Base-by-base conservation (phyloP, 2,329 filamentous ascomycete species). In the Trichoderma citrinoviride region DNA sequence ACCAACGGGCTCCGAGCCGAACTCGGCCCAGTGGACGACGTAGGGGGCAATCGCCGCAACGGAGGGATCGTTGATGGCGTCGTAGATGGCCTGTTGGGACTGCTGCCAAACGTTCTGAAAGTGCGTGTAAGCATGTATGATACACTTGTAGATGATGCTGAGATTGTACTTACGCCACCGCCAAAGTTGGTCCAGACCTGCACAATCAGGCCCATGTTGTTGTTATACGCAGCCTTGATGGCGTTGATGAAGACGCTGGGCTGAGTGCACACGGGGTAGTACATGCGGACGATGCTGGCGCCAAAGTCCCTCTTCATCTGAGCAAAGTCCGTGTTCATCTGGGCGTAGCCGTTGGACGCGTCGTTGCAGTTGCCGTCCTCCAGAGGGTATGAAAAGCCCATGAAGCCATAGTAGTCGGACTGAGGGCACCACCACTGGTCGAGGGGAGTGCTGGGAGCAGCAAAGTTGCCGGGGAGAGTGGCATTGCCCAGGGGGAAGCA, bases 121-220 rank as follows among this genome's bases (percentile, higher is more conserved):
- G 29, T 3, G 7, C 19, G 1, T 27, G 54, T 66, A 33, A 66
- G 54, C 52, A 54, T 17, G 41, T 1, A 8, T 37, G 21, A n/a
- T 29, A 19, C 1, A 15, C 15, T 19, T 10, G 1, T 10, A 29
- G 8, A 40, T 23, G 6, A 21, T 4, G 15, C 4, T 29, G 5
- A 19, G 3, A 29, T 23, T 25, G 19, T 33, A 68, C 67, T 61
- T 63, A 69, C 68, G 29, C 68, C 68, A 49, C 41, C 56, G 12
- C 68, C 68, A 63, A 69, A 70, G 62, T 70, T 70, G 37, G 68
- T 70, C 68, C 68, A 70, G 37, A 70, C 68, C 40, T 70, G 68
- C 17, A 69, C 60, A 44, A 70, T 64, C 37, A 70, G 43, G 23
- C 62, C 68, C 68, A 70, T 70, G 60, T 66, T 66, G 65, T 70